Percentiles rank a stretch among this genome's conserved stretches.
Conservation (phyloP, 2,329 filamentous ascomycete genomes). For the Neonectria neomacrospora region DNA sequence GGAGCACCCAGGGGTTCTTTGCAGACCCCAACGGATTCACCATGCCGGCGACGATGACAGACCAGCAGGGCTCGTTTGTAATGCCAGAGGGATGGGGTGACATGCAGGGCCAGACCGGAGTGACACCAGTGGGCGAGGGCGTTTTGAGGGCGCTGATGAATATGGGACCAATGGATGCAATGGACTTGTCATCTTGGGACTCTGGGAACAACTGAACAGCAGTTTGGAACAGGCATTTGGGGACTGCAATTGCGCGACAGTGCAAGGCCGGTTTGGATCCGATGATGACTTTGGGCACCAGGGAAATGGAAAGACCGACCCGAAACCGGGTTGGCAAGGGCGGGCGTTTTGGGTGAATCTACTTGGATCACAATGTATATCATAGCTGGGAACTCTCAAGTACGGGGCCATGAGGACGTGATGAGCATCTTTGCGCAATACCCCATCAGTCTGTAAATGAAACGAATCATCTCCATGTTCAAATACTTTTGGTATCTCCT, state of each 20-base stretch:
- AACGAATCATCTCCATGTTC: conserved; percentile 32
- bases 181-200: conserved; percentile 66
- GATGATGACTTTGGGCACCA: conserved; percentile 10
- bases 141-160: conserved; percentile 68
- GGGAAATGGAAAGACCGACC: conserved; percentile 22
- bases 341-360: conserved; percentile 31
- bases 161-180: conserved; percentile 69
- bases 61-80: conserved; percentile 51
- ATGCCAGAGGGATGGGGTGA: conserved; percentile 59
- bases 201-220: conserved; percentile 44
- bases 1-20: conserved; percentile 54
- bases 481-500: background rate
- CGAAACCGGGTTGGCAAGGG: conserved; percentile 12
- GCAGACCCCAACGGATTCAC: conserved; percentile 53
- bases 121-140: conserved; percentile 67
- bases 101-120: conserved; percentile 55
- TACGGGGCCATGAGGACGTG: conserved; percentile 22
- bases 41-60: conserved; percentile 36
- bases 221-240: conserved; percentile 14
- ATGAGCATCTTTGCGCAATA: conserved; percentile 34
- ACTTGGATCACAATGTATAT: conserved; percentile 28
- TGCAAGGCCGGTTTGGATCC: conserved; percentile 3
- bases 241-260: background rate
- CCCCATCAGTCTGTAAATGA: conserved; percentile 31
- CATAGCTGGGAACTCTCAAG: conserved; percentile 31